phyloP scores from a whole-genome alignment of 1,284 basidiomycete species.

The Marasmius oreades region DNA sequence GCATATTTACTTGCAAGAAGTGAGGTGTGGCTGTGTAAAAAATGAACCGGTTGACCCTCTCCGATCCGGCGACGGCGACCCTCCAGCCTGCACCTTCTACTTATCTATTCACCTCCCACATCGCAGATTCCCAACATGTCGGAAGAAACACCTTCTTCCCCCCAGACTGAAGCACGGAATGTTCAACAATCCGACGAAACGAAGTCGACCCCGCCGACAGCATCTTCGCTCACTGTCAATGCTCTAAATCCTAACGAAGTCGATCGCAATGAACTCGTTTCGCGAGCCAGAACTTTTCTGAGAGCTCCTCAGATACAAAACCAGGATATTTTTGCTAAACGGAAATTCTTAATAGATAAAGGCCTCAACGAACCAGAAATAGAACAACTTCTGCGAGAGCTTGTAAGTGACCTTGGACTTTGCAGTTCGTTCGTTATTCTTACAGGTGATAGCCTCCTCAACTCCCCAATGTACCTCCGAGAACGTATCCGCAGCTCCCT shows the following conservation, averaged over 20 bases:
- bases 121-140: no score
- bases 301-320: slow-evolving; percentile 58
- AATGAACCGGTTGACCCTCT: no score
- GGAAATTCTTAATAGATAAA: slow-evolving; percentile 67
- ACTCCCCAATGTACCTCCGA: slow-evolving; percentile 58
- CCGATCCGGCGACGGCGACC: not conserved
- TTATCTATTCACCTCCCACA: no score
- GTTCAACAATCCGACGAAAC: no score
- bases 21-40: no score
- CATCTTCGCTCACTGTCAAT: no score
- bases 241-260: not conserved
- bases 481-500: slow-evolving; percentile 67
- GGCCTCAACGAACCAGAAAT: slow-evolving; percentile 64
- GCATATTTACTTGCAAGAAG: slow-evolving; percentile 42
- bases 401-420: slow-evolving; percentile 35
- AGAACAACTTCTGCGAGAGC: slow-evolving; percentile 50
- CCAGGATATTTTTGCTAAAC: slow-evolving; percentile 55
- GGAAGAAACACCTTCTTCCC: no score
- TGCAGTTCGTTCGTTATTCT: slow-evolving; percentile 4
- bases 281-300: slow-evolving; percentile 61
- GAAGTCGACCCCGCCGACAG: no score
- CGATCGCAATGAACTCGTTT: slow-evolving; percentile 43
- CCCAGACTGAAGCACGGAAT: no score
- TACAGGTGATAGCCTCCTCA: slow-evolving; percentile 39
- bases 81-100: no score